Base-by-base conservation (phyloP, 345 rosid genomes). In the Dipteronia dyeriana region DNA sequence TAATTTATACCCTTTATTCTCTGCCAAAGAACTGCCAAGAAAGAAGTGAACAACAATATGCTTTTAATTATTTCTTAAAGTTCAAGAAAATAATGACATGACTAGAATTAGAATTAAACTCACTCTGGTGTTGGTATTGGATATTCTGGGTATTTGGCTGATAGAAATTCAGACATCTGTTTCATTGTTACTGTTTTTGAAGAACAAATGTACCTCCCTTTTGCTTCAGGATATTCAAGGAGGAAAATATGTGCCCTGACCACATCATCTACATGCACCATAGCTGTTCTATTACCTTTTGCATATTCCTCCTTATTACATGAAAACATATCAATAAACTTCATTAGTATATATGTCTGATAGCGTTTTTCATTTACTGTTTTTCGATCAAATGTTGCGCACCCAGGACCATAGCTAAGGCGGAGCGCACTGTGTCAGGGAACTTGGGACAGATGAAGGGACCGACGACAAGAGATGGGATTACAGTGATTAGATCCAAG, bases 121-220 rank as follows among this genome's bases (percentile, higher is more conserved):
- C 47, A 83, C 87, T 74, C 76, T 1, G 19, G 3, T 1, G 73
- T 47, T 47, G 87, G 86, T 20, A 80, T 67, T 8, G 56, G 43
- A 16, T 61, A 76, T 19, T 84, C 80, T 0, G 88, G 86, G 43
- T 82, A 82, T 26, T 80, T 86, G 20, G 79, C 39, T 2, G 82
- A 61, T 7, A 89, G 85, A 65, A 78, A 63, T 69, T 68, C 22
- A 5, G 78, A 57, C 78, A 89, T 31, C 2, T 80, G 79, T 17
- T 67, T 31, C n/a, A 78, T 71, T 3, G 84, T 78, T 6, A 83
- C 1, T 0, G 0, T 39, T 17, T 70, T 17, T 0, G 85, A 73
- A 16, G 86, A 83, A 80, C 87, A 87, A 39, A 69, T 79, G 38
- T 87, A 79, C 22, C 92, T 82, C 29, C 87, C 92, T 41, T 82